Conservation (phyloP, 139 green algal species). For the Chlamydomonas sphaeroides region DNA sequence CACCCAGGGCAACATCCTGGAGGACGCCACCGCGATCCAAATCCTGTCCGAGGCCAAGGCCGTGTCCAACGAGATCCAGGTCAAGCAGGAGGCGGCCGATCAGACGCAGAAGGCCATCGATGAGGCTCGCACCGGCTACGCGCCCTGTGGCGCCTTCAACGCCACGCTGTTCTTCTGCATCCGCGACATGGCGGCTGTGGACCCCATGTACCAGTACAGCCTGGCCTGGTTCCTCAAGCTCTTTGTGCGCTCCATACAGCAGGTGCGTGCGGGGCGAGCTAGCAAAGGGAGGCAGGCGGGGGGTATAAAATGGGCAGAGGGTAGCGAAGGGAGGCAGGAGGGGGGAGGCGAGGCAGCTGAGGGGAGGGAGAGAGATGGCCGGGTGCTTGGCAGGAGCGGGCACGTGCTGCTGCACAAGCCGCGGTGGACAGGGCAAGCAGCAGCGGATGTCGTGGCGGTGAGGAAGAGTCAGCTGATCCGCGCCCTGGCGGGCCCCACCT, state of each 20-base stretch:
- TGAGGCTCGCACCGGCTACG: conserved; percentile 64
- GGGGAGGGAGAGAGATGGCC: no score
- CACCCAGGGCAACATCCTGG: conserved; percentile 73
- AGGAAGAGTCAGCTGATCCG: no score
- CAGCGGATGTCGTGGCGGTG: no score
- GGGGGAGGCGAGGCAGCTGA: no score
- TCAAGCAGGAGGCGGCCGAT: conserved; percentile 70
- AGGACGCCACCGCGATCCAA: conserved; percentile 77
- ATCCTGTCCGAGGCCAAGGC: conserved; percentile 78
- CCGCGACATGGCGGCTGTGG: conserved; percentile 62
- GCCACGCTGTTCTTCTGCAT: conserved; percentile 83
- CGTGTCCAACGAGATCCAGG: conserved; percentile 73
- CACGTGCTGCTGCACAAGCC: no score
- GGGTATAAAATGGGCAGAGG: no score
- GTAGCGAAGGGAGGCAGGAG: no score
- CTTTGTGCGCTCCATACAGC: conserved; percentile 34
- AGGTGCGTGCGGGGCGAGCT: no score
- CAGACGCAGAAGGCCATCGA: conserved; percentile 72
- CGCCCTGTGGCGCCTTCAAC: conserved; percentile 67
- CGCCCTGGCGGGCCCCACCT: not conserved
- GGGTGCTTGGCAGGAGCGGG: no score
- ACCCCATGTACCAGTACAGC: conserved; percentile 83
- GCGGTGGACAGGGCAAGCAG: no score
- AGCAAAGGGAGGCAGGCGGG: no score
- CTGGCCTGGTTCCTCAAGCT: conserved; percentile 45